Evolutionary conservation across 371 early-diverging fungal genomes (phyloP), one percentile per base, ranked within the genome.

Genomic region (Mortierella sp.): DNA sequence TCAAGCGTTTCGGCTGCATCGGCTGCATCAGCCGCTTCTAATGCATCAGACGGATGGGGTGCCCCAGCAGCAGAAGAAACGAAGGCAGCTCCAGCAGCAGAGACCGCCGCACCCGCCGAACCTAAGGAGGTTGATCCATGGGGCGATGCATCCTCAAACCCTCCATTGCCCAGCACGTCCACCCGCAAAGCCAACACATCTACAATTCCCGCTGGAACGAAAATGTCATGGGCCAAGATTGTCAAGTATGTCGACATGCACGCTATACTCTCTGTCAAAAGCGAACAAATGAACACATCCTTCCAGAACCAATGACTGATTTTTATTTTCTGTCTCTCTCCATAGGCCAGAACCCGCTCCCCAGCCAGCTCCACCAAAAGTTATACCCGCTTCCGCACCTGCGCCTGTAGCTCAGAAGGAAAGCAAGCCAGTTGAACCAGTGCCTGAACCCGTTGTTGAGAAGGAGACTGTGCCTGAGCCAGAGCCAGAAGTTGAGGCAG

Each of bases 171-270:
- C 46, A 50, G 59, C 69, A 46, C 87, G 24, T 74, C 79, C 46
- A 74, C 82, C 50, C 85, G 80, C 59, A 87, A 86, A 74, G 61
- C 78, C 75, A 83, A 84, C 71, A 76, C 87, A 28, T 78, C 81
- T 76, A 74, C 89, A 57, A 82, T 84, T 69, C 82, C 89, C 43
- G 73, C 88, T 5, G 85, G 84, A 67, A 81, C 87, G 69, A 91
- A 92, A 79, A 91, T 91, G 81, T 94, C 95, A 50, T 96, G 96
- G 96, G 96, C 96, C 75, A 94, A 94, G 81, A 89, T 95, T 72
- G 91, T 95, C 73, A 95, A 94, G 95, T 95, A 88, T 77, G 92
- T 89, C 44, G 69, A 34, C 53, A 48, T 69, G 81, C 31, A 21
- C 64, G 40, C 54, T 1, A n/a, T 24, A 3, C 16, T 59, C n/a